phyloP scores from a whole-genome alignment of 2,329 filamentous ascomycete genomes.

The Hymenotorrendiella dingleyae region DNA sequence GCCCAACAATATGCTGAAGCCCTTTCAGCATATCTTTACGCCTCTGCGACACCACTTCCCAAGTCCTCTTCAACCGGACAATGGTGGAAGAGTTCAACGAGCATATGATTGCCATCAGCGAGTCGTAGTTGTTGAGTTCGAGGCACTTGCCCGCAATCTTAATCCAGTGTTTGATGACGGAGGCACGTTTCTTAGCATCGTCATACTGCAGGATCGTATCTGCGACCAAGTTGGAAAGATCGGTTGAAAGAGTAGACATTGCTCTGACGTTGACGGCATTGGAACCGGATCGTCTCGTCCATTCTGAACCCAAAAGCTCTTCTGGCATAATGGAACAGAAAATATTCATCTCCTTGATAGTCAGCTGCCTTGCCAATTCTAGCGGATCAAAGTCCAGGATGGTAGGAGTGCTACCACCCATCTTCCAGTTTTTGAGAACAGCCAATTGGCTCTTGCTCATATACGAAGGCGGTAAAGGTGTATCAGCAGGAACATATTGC shows the following conservation, averaged over 20 bases:
- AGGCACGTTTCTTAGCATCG: slow-evolving; percentile 89
- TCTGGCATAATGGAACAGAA: slow-evolving; percentile 91
- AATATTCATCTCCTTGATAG: slow-evolving; percentile 82
- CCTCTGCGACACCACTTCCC: slow-evolving; percentile 81
- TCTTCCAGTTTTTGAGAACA: slow-evolving; percentile 67
- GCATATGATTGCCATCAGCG: slow-evolving; percentile 94
- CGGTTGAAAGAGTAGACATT: slow-evolving; percentile 88
- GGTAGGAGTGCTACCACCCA: slow-evolving; percentile 61
- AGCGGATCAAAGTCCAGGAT: slow-evolving; percentile 88
- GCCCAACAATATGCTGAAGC: slow-evolving; percentile 80
- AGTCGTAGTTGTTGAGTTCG: slow-evolving; percentile 92
- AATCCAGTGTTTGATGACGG: slow-evolving; percentile 95
- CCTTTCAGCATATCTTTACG: slow-evolving; percentile 73
- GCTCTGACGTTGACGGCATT: slow-evolving; percentile 85
- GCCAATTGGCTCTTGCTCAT: slow-evolving; percentile 73
- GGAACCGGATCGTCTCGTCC: slow-evolving; percentile 80
- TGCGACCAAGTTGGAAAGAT: slow-evolving; percentile 85
- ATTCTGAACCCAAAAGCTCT: slow-evolving; percentile 85
- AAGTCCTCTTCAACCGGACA: slow-evolving; percentile 79
- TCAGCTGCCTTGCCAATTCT: slow-evolving; percentile 87
- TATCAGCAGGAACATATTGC: slow-evolving; percentile 64
- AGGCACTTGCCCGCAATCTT: slow-evolving; percentile 85
- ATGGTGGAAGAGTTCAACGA: slow-evolving; percentile 90
- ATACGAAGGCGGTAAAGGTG: slow-evolving; percentile 61
- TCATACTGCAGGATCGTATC: slow-evolving; percentile 83